Percentiles rank a stretch among this genome's conserved stretches.
These are phyloP conservation scores for Lophiotrema nucula DNA, from an alignment of 495 filamentous ascomycete genomes.

Conservation along the genomic window DNA sequence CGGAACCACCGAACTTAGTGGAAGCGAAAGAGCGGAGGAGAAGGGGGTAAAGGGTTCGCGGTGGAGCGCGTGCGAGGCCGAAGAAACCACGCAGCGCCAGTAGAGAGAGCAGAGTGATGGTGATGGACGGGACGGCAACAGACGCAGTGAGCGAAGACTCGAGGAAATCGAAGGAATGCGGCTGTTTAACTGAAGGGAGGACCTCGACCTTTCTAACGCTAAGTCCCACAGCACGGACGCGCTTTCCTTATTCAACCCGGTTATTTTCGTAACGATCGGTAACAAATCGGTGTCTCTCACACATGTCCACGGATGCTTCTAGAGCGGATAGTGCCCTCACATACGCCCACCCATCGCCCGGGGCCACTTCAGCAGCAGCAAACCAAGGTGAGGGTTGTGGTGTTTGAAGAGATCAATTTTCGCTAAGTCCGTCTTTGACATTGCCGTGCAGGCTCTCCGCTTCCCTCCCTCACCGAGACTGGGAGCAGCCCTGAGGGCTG, in stretches of 20 bases:
- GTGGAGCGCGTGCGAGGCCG: slow-evolving; percentile 18
- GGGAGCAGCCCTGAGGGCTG: no score
- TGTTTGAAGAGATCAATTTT: no score
- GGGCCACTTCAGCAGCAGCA: no score
- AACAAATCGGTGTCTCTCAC: no score
- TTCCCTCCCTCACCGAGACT: no score
- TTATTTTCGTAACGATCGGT: background rate
- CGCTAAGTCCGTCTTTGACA: no score
- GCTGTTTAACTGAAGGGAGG: slow-evolving; percentile 35
- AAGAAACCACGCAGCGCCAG: slow-evolving; percentile 44
- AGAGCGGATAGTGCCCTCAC: no score
- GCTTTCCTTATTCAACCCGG: background rate
- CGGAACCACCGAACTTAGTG: slow-evolving; percentile 9
- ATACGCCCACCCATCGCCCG: no score
- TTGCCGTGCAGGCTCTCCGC: no score
- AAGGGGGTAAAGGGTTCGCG: background rate
- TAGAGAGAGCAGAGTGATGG: slow-evolving; percentile 23
- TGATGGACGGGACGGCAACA: slow-evolving; percentile 17
- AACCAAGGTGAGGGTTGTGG: no score
- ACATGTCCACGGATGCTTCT: no score
- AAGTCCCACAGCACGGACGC: background rate
- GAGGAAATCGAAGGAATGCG: slow-evolving; percentile 37
- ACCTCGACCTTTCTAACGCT: slow-evolving; percentile 2
- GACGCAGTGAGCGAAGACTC: slow-evolving; percentile 18
- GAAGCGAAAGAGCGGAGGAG: slow-evolving; percentile 16